These are phyloP conservation scores for Strobilomyces confusus DNA, from an alignment of 768 basidiomycete species.

Conservation along the genomic window DNA sequence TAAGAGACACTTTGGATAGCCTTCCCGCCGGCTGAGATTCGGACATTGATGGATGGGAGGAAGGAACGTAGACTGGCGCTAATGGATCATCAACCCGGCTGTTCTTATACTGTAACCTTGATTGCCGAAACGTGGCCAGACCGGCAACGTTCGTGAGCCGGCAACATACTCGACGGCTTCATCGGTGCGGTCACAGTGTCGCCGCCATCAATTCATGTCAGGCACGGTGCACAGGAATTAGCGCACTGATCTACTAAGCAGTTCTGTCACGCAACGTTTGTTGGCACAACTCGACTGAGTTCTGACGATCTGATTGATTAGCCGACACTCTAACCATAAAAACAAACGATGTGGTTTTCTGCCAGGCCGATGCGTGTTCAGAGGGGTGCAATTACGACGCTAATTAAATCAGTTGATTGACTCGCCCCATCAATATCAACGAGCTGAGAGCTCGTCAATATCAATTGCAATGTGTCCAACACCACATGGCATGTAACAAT, in stretches of 20 bases:
- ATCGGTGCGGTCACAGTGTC: too few relatives aligned
- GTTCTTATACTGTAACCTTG: constrained; percentile 9
- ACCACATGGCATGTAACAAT: too few relatives aligned
- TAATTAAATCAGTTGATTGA: background rate
- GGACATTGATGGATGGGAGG: constrained; percentile 15
- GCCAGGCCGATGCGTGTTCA: too few relatives aligned
- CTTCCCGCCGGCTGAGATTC: constrained; percentile 7
- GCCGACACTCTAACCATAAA: too few relatives aligned
- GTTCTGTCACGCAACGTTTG: too few relatives aligned
- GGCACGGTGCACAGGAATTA: background rate
- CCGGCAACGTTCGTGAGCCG: constrained; percentile 21
- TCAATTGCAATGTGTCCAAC: too few relatives aligned
- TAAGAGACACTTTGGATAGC: constrained; percentile 65
- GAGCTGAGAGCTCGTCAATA: too few relatives aligned
- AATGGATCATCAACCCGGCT: background rate
- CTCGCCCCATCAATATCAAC: background rate
- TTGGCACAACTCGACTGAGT: too few relatives aligned
- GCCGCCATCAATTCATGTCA: background rate
- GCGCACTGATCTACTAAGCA: too few relatives aligned
- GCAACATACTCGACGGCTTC: too few relatives aligned
- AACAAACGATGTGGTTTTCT: too few relatives aligned
- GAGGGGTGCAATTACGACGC: background rate
- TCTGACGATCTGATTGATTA: too few relatives aligned
- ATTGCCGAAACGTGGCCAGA: constrained; percentile 1
- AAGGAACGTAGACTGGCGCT: background rate